Base-by-base conservation (phyloP, 108 stramenopile genomes). In the Epipyxis sp. region DNA sequence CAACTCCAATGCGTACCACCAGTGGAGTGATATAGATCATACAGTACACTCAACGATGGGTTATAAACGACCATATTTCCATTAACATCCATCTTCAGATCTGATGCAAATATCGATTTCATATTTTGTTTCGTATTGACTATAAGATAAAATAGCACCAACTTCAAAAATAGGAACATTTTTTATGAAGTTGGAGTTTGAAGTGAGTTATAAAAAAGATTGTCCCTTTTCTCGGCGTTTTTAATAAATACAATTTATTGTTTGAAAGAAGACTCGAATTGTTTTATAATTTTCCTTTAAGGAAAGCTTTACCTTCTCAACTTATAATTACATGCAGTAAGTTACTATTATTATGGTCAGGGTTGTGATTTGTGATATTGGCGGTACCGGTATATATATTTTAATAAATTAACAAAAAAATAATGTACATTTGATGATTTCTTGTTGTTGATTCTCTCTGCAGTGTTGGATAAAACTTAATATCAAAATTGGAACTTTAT, bases 1-100 rank as follows among this genome's bases (percentile, higher is more conserved):
- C 71, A 74, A 32, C 42, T 42, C 71, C 71, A 74, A 42, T 46
- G 3, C 3, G 3, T 10, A 6, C 71, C 71, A 57, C 43, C 43
- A 32, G 71, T 74, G 50, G 32, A 13, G 35, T 74, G 10, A 32
- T 74, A 74, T 13, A 74, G 71, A 37, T 34, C 32, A 10, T 29
- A 6, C 50, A 74, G 71, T 6, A 42, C 71, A 57, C 25, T n/a
- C n/a, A n/a, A n/a, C n/a, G n/a, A n/a, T n/a, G n/a, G n/a, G n/a
- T n/a, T n/a, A n/a, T n/a, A n/a, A n/a, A n/a, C n/a, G n/a, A n/a
- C n/a, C n/a, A n/a, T n/a, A n/a, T n/a, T n/a, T n/a, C n/a, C n/a
- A n/a, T n/a, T n/a, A n/a, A n/a, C 54, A 25, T 20, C 25, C 20
- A 20, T 25, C 20, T 25, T 57, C 54, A 20, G 54, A 20, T 16